phyloP scores from a whole-genome alignment of 2,329 filamentous ascomycete genomes.

The Alternaria novae-zelandiae region DNA sequence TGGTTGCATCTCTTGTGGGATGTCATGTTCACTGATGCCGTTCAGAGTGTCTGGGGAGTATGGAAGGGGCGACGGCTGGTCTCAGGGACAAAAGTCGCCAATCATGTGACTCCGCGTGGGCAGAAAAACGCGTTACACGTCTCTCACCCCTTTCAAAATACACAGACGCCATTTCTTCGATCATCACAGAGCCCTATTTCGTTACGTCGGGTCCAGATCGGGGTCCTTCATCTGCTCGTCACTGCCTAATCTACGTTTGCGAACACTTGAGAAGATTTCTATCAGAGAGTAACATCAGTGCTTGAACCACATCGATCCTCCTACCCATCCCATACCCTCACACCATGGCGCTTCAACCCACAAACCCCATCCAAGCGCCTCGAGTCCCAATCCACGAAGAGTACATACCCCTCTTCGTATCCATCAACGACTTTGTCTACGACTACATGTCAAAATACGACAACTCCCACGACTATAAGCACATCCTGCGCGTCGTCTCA shows the following conservation, averaged over 20 bases:
- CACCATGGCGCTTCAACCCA: conserved; percentile 19
- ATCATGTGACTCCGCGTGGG: conserved; percentile 38
- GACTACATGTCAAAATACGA: conserved; percentile 60
- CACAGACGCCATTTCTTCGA: too few species aligned
- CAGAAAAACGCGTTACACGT: conserved; percentile 12
- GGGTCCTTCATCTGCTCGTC: too few species aligned
- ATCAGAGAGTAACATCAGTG: not conserved
- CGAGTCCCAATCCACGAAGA: conserved; percentile 29
- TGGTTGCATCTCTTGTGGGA: not conserved
- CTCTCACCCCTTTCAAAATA: not conserved
- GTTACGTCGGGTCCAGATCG: too few species aligned
- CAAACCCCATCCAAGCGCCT: conserved; percentile 22
- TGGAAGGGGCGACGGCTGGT: not conserved
- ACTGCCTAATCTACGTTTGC: not conserved
- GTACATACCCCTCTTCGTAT: conserved; percentile 32
- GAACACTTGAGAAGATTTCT: not conserved
- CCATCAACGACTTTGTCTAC: conserved; percentile 41
- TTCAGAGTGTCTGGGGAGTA: not conserved
- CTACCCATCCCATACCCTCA: not conserved
- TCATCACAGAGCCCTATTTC: not conserved
- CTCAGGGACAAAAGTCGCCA: not conserved
- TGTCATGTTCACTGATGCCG: not conserved
- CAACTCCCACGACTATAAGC: conserved; percentile 84
- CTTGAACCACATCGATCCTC: not conserved
- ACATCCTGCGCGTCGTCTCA: conserved; percentile 80